Conservation (phyloP, 441 rosid species). For the Euphorbia schlechtendalii region DNA sequence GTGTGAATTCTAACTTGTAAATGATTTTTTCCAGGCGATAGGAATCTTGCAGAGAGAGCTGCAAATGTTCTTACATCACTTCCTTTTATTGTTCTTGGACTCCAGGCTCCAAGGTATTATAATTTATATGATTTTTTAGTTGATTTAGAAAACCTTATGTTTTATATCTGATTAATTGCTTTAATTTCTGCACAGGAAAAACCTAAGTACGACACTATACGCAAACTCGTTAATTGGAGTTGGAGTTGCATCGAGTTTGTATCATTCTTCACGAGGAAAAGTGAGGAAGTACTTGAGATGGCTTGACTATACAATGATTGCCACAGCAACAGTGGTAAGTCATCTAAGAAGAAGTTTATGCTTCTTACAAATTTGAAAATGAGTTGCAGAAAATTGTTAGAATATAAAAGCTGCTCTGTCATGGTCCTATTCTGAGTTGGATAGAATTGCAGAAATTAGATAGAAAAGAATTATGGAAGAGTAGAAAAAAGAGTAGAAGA, state of each 20-base stretch:
- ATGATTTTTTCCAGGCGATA: conserved; percentile 51
- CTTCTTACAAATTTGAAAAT: background rate
- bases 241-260: conserved; percentile 79
- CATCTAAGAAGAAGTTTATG: background rate
- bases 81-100: conserved; percentile 81
- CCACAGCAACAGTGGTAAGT: conserved; percentile 76
- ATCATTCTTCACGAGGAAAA: conserved; percentile 83
- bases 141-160: background rate
- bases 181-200: conserved; percentile 46
- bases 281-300: conserved; percentile 73
- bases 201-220: conserved; percentile 59
- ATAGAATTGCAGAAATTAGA: too few species aligned
- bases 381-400: background rate
- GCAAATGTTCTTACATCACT: conserved; percentile 89
- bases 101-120: conserved; percentile 82
- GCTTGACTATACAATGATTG: conserved; percentile 91
- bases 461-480: too few species aligned
- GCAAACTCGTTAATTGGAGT: conserved; percentile 96
- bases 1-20: too few species aligned
- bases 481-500: too few species aligned
- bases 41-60: conserved; percentile 49
- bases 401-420: background rate
- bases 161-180: conserved; percentile 8
- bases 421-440: too few species aligned
- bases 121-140: conserved; percentile 5